Evolutionary conservation across 2,329 filamentous ascomycete species (phyloP).

Genomic region (Dactylella cylindrospora): DNA sequence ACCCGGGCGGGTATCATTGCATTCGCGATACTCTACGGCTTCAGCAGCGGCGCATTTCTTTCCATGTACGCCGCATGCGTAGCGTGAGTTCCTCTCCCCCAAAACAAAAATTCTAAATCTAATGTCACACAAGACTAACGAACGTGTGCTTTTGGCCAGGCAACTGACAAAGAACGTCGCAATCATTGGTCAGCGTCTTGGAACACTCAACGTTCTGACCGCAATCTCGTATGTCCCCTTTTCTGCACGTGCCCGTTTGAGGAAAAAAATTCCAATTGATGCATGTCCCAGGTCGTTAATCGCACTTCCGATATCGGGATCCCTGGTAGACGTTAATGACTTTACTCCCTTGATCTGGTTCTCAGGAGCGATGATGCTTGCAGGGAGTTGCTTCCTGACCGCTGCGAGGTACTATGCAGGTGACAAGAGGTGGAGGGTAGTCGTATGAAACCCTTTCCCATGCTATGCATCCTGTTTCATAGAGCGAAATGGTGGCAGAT

Average conservation of each 20-base stretch:
- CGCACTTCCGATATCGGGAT: slow-evolving; percentile 31
- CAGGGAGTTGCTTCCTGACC: slow-evolving; percentile 31
- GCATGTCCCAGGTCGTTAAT: slow-evolving; percentile 22
- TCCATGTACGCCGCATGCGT: slow-evolving; percentile 39
- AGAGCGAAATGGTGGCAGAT: no score
- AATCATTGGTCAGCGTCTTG: slow-evolving; percentile 38
- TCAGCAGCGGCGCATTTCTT: slow-evolving; percentile 39
- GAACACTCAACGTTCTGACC: slow-evolving; percentile 34
- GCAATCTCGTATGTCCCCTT: slow-evolving; percentile 24
- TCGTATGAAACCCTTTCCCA: no score
- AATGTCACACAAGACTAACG: not conserved
- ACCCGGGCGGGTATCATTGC: slow-evolving; percentile 31
- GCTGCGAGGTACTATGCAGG: slow-evolving; percentile 34
- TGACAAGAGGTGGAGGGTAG: slow-evolving; percentile 26
- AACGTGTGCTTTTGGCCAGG: not conserved
- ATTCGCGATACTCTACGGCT: slow-evolving; percentile 35
- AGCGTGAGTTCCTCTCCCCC: slow-evolving; percentile 17
- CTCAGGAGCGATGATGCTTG: slow-evolving; percentile 33
- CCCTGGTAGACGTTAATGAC: slow-evolving; percentile 21
- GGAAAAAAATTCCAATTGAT: not conserved
- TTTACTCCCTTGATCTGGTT: slow-evolving; percentile 39
- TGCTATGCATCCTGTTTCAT: no score
- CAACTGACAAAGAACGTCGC: slow-evolving; percentile 41
- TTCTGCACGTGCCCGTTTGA: not conserved
- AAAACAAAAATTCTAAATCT: not conserved